Conservation (phyloP, 768 basidiomycete species). For the Asterophora parasitica region DNA sequence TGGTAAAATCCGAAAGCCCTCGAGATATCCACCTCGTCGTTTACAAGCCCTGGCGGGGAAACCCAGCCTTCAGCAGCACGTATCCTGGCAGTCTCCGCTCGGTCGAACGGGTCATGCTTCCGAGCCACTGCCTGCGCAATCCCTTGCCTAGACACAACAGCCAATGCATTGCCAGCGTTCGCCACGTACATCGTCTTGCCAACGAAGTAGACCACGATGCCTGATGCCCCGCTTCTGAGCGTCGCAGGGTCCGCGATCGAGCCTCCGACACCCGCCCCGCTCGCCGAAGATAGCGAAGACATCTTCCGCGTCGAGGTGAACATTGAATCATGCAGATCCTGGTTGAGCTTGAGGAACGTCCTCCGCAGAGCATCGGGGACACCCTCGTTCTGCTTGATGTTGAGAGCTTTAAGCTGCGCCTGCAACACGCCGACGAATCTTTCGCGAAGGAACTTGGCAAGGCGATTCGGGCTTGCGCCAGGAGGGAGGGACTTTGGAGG, state of each 20-base stretch:
- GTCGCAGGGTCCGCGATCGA: constrained; percentile 42
- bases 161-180: constrained; percentile 84
- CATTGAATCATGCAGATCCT: constrained; percentile 67
- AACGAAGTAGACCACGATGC: constrained; percentile 80
- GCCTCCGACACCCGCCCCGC: constrained; percentile 33
- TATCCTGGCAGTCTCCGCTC: constrained; percentile 80
- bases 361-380: constrained; percentile 77
- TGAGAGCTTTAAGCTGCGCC: constrained; percentile 48
- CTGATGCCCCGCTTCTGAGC: constrained; percentile 71
- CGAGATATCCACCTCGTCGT: constrained; percentile 89
- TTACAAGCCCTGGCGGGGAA: constrained; percentile 84
- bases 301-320: constrained; percentile 59
- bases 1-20: constrained; percentile 92
- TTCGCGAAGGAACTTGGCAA: constrained; percentile 84
- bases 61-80: constrained; percentile 92
- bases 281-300: constrained; percentile 68
- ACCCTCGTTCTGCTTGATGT: constrained; percentile 43
- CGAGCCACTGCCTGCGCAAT: constrained; percentile 68
- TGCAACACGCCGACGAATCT: constrained; percentile 64
- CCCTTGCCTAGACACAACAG: constrained; percentile 78
- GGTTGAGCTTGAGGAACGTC: constrained; percentile 85
- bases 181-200: constrained; percentile 82
- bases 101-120: constrained; percentile 88
- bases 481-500: constrained; percentile 37
- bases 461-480: constrained; percentile 52